These are phyloP conservation scores for Trichosporon faecale DNA, from an alignment of 1,284 basidiomycete species.

Conservation along the genomic window DNA sequence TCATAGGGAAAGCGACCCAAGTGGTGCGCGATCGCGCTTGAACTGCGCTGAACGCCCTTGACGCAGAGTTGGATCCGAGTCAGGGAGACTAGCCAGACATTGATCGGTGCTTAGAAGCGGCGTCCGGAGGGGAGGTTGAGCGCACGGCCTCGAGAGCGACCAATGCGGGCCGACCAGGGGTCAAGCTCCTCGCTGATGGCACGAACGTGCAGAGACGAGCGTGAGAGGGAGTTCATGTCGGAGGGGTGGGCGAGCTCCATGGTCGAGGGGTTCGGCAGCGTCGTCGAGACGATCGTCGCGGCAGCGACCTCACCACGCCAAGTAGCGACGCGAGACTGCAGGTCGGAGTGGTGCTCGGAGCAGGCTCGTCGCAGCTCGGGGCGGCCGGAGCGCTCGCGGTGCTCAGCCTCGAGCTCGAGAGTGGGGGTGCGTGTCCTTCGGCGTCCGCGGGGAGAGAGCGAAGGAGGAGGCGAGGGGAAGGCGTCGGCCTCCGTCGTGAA, in stretches of 20 bases:
- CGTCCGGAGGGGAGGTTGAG: constrained; percentile 13
- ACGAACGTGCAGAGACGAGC: background rate
- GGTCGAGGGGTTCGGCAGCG: background rate
- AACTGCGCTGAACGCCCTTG: background rate
- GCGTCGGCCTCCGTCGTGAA: background rate
- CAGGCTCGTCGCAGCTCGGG: constrained; percentile 7
- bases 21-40: too few relatives aligned
- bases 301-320: constrained; percentile 17
- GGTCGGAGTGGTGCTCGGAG: constrained; percentile 12
- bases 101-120: background rate
- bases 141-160: constrained; percentile 4
- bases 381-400: background rate
- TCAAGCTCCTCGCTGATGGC: constrained; percentile 14
- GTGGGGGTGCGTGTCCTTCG: background rate
- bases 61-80: background rate
- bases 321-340: constrained; percentile 11
- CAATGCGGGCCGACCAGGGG: constrained; percentile 14
- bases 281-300: constrained; percentile 4
- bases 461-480: constrained; percentile 11
- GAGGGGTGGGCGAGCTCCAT: background rate
- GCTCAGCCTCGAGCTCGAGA: constrained; percentile 1
- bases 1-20: too few relatives aligned
- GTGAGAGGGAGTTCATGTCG: background rate
- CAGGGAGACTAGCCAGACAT: background rate
- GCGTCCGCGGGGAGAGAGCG: constrained; percentile 10